Base-by-base conservation (phyloP, 2,329 filamentous ascomycete species). In the Pseudocercospora fuligena region DNA sequence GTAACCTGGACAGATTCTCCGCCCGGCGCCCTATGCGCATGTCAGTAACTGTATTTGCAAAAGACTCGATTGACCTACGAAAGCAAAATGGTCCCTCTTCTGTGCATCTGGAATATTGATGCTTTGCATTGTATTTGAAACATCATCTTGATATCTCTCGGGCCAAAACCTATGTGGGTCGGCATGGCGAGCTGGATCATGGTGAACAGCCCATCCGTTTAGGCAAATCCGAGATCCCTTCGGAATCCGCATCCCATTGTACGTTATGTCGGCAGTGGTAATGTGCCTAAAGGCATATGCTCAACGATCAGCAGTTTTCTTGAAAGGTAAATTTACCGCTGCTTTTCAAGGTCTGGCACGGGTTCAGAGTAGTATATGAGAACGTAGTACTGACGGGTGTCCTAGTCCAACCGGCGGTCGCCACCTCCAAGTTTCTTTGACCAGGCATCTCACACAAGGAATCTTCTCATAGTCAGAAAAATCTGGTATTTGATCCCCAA, bases 1-100 rank as follows among this genome's bases (percentile, higher is more conserved):
- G 5, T 77, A 72, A n/a, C 77, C 77, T 7, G 77, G 76, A 66
- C 77, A 79, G 3, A 78, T 73, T 7, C 78, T 67, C n/a, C 77
- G 58, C 3, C 78, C 78, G 2, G 76, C 76, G 7, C 78, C 75
- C 40, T 43, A n/a, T n/a, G 3, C 40, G 27, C 27, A 27, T 27
- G 27, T 27, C 27, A 27, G 27, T 27, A 27, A 27, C 6, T 27
- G 27, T 27, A 27, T 6, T 27, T 27, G 27, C 27, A 6, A 27
- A 27, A 6, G 27, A 27, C 40, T 43, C 40, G 40, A n/a, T 43
- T 43, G n/a, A 43, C 40, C n/a, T 11, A 43, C 40, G 43, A 77
- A 79, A 0, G 75, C 71, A 58, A 78, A 78, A 63, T 79, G 78
- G 46, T 79, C 78, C 6, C 78, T 72, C 25, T 70, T 47, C 27